phyloP scores from a whole-genome alignment of 2,329 filamentous ascomycete species.

The Fulvia fulva region DNA sequence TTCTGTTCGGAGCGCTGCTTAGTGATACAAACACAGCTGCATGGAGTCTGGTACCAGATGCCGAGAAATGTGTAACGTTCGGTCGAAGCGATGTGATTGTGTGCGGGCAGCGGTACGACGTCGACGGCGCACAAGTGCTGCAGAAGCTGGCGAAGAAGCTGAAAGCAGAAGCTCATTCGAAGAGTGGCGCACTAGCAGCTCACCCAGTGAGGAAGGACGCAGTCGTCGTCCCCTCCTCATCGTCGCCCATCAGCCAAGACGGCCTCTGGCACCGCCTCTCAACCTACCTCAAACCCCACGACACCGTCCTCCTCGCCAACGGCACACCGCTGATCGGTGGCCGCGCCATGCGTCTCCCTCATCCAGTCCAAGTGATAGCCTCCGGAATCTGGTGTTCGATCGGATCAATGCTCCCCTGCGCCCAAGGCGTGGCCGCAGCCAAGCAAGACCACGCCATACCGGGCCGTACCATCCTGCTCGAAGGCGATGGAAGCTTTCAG shows the following conservation, averaged over 20 bases:
- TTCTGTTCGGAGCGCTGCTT: conserved; percentile 16
- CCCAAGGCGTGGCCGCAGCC: conserved; percentile 71
- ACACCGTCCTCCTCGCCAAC: conserved; percentile 81
- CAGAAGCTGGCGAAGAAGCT: not conserved
- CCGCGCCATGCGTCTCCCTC: conserved; percentile 76
- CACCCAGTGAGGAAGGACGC: conserved; percentile 1
- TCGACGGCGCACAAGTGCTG: not conserved
- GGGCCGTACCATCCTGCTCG: conserved; percentile 47
- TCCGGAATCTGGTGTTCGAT: conserved; percentile 72
- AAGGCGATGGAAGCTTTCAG: conserved; percentile 37
- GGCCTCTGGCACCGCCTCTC: conserved; percentile 8
- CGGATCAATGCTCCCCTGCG: conserved; percentile 60
- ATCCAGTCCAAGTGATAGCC: conserved; percentile 68
- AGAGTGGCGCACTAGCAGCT: not conserved
- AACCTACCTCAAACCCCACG: conserved; percentile 39
- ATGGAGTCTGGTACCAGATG: conserved; percentile 38
- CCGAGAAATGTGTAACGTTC: conserved; percentile 35
- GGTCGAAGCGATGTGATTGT: conserved; percentile 19
- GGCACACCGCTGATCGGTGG: conserved; percentile 87
- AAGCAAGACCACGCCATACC: conserved; percentile 55
- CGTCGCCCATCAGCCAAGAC: conserved; percentile 2
- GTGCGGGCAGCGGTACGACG: conserved; percentile 32
- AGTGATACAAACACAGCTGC: conserved; percentile 31
- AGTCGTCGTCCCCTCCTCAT: not conserved
- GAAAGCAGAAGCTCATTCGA: not conserved